Evolutionary conservation across 139 green algal species (phyloP), one percentile per base, ranked within the genome.

Genomic region (Haematococcus lacustris): DNA sequence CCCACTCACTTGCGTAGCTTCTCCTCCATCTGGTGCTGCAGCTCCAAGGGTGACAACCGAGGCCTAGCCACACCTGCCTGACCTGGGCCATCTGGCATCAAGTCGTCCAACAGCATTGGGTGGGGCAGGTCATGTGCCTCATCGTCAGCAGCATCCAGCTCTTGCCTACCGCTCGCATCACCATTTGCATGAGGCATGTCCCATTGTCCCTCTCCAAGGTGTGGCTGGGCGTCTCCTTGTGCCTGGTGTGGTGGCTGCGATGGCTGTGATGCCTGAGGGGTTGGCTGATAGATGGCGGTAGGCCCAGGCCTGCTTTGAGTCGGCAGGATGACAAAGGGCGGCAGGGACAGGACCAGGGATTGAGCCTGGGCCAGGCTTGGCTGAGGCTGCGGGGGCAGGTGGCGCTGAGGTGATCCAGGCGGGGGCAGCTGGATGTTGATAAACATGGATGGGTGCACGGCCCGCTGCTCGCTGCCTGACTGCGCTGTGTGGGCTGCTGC

Each of bases 1-100:
- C 47, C 13, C 47, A 26, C 66, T 71, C 6, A 72, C 67, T 39
- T 72, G n/a, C 67, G 43, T 32, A 72, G n/a, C 5, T 64, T 30
- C 67, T 59, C 33, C 32, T 35, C 13, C 40, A 63, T 43, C 67
- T 72, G 40, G 4, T 61, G 38, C 67, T 63, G 40, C 43, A 72
- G 30, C 35, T 72, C 67, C 28, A 47, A 43, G 35, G 67, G 67
- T 5, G 67, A 63, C 43, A 63, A 5, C 3, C 67, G 43, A 1
- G 67, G 67, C 43, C 40, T 38, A 25, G 60, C 33, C n/a, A 68
- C 53, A 57, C 47, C 47, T n/a, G 13, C 47, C n/a, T n/a, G n/a
- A n/a, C n/a, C n/a, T n/a, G n/a, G n/a, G n/a, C n/a, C n/a, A n/a
- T n/a, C n/a, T n/a, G n/a, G n/a, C n/a, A n/a, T n/a, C n/a, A n/a